Percentiles rank a stretch among this genome's conserved stretches.
phyloP scores from a whole-genome alignment of 2,329 filamentous ascomycete species.

The Metarhizium rileyi region DNA sequence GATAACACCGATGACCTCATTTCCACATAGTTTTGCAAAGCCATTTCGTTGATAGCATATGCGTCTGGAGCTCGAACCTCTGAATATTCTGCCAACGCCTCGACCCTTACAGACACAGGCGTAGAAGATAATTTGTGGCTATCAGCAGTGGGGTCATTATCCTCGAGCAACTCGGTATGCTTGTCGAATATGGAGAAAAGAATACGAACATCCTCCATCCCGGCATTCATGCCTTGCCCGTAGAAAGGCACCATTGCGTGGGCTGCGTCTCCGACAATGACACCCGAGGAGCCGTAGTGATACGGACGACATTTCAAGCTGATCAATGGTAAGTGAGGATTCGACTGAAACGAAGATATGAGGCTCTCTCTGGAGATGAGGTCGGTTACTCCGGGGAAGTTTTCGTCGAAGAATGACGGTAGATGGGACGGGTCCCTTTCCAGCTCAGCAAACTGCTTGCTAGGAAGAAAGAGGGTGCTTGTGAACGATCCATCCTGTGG shows the following conservation, averaged over 20 bases:
- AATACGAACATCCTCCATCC: slow-evolving; percentile 84
- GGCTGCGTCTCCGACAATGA: slow-evolving; percentile 86
- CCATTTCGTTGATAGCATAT: slow-evolving; percentile 85
- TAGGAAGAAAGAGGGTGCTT: slow-evolving; percentile 83
- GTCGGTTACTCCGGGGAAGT: slow-evolving; percentile 79
- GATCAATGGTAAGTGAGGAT: slow-evolving; percentile 87
- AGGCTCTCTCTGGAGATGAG: slow-evolving; percentile 61
- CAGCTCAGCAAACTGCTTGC: slow-evolving; percentile 56
- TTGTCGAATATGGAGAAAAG: slow-evolving; percentile 76
- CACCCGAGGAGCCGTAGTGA: slow-evolving; percentile 65
- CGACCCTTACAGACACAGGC: slow-evolving; percentile 44
- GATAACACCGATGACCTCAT: slow-evolving; percentile 84
- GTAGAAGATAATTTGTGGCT: slow-evolving; percentile 26
- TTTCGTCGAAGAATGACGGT: slow-evolving; percentile 63
- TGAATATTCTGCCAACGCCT: slow-evolving; percentile 70
- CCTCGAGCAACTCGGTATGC: slow-evolving; percentile 37
- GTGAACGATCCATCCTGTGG: slow-evolving; percentile 82
- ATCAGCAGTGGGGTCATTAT: slow-evolving; percentile 27
- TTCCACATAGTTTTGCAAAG: slow-evolving; percentile 83
- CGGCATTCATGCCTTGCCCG: slow-evolving; percentile 95
- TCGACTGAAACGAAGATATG: slow-evolving; percentile 62
- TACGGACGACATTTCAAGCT: slow-evolving; percentile 88
- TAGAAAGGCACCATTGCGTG: slow-evolving; percentile 99
- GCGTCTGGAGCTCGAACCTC: slow-evolving; percentile 65
- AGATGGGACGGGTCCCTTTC: slow-evolving; percentile 52